Percentiles rank a stretch among this genome's conserved stretches.
These are phyloP conservation scores for Tinospora cordifolia DNA, from an alignment of 164 flowering plant species.

Conservation along the genomic window DNA sequence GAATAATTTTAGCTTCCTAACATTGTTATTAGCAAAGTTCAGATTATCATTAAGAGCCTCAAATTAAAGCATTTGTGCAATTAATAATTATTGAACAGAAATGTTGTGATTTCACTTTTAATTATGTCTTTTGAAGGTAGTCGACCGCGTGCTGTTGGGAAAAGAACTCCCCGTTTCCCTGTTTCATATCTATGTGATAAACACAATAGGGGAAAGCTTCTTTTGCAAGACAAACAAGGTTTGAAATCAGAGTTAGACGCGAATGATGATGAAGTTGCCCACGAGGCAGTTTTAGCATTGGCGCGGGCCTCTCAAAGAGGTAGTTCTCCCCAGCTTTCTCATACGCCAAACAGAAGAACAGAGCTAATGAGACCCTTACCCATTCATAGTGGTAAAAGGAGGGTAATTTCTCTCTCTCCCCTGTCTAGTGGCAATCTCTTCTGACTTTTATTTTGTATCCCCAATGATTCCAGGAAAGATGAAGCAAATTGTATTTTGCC, in stretches of 20 bases:
- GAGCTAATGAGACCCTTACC: constrained; percentile 40
- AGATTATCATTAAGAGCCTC: too few species aligned
- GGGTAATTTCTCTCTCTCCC: constrained; percentile 25
- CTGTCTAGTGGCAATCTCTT: background rate
- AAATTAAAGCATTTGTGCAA: too few species aligned
- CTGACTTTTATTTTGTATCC: background rate
- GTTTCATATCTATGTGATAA: constrained; percentile 46
- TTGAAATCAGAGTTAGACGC: constrained; percentile 35
- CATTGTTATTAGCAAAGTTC: too few species aligned
- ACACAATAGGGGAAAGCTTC: constrained; percentile 26
- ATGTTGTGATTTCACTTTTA: background rate
- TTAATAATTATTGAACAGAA: background rate
- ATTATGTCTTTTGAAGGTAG: constrained; percentile 35
- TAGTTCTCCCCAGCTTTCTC: constrained; percentile 68
- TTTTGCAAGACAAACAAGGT: constrained; percentile 32
- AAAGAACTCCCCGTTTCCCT: constrained; percentile 92
- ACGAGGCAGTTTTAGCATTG: constrained; percentile 61
- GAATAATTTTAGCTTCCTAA: too few species aligned
- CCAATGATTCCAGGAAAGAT: constrained; percentile 3
- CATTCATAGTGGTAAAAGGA: constrained; percentile 33
- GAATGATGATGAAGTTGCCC: constrained; percentile 63
- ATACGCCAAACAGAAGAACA: constrained; percentile 36
- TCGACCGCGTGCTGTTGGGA: constrained; percentile 78
- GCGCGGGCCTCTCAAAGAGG: constrained; percentile 73
- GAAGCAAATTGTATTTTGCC: background rate